These are phyloP conservation scores for Saccharomycopsis oosterbeekiorum DNA, from an alignment of 805 yeast genomes.

Conservation along the genomic window DNA sequence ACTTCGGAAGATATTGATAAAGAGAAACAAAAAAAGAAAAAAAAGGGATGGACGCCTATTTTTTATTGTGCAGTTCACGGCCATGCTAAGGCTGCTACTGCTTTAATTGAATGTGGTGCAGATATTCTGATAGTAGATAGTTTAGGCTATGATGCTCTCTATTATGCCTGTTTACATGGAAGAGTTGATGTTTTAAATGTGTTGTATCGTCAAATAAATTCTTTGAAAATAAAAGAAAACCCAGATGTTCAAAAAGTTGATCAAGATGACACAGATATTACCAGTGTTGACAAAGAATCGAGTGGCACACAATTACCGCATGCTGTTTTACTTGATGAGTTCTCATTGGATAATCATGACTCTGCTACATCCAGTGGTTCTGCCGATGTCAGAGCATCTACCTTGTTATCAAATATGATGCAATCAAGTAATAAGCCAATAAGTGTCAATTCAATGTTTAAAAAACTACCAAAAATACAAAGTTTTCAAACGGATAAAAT, in stretches of 20 bases:
- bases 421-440: neutral
- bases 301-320: neutral
- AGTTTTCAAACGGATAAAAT: no score
- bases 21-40: conserved; percentile 31
- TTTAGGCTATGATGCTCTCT: conserved; percentile 69
- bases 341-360: neutral
- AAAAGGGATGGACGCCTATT: conserved; percentile 72
- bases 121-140: conserved; percentile 60
- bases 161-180: conserved; percentile 92
- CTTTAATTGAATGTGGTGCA: conserved; percentile 67
- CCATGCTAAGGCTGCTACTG: conserved; percentile 57
- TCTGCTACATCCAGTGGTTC: neutral
- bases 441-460: neutral
- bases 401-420: neutral
- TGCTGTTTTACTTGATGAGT: neutral
- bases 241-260: neutral
- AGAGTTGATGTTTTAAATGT: conserved; percentile 73
- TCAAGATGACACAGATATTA: neutral
- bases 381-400: neutral
- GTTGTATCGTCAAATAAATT: conserved; percentile 29
- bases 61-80: conserved; percentile 88
- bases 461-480: neutral
- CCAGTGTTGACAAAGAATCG: neutral
- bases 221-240: neutral
- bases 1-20: neutral